These are phyloP conservation scores for Flueggea neowawraea DNA, from an alignment of 441 rosid species.

Conservation along the genomic window DNA sequence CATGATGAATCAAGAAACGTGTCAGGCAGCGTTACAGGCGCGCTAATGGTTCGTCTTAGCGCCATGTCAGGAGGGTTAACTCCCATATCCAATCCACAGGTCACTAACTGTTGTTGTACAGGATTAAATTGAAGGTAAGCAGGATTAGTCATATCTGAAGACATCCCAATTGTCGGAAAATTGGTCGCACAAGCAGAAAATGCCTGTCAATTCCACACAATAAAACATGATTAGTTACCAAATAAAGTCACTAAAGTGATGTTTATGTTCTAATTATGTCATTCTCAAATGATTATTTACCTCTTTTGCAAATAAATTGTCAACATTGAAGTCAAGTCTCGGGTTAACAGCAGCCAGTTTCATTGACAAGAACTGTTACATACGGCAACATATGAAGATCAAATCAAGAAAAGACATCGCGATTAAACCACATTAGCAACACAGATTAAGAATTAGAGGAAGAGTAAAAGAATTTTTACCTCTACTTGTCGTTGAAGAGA, in stretches of 20 bases:
- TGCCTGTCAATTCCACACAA: slow-evolving; percentile 27
- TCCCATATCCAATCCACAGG: slow-evolving; percentile 45
- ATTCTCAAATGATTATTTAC: slow-evolving; percentile 19
- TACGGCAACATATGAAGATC: neutral
- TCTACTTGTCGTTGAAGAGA: slow-evolving; percentile 81
- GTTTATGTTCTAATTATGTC: neutral
- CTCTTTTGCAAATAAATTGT: slow-evolving; percentile 49
- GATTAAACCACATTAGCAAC: no score
- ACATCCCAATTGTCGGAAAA: slow-evolving; percentile 46
- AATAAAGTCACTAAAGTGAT: neutral
- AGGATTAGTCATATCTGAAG: slow-evolving; percentile 50
- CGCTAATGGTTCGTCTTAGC: slow-evolving; percentile 37
- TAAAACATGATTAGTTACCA: slow-evolving; percentile 3
- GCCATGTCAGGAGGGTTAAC: slow-evolving; percentile 39
- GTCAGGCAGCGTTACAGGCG: slow-evolving; percentile 46
- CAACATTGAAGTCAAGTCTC: slow-evolving; percentile 48
- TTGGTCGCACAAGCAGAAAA: slow-evolving; percentile 37
- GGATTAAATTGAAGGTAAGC: slow-evolving; percentile 52
- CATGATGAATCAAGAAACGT: slow-evolving; percentile 41
- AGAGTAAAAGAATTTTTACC: slow-evolving; percentile 23
- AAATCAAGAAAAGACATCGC: neutral
- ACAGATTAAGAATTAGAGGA: neutral
- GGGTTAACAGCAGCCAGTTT: slow-evolving; percentile 67
- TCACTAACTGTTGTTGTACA: slow-evolving; percentile 38
- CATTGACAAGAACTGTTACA: slow-evolving; percentile 68